phyloP scores from a whole-genome alignment of 2,329 filamentous ascomycete species.

The Thermoascus crustaceus region DNA sequence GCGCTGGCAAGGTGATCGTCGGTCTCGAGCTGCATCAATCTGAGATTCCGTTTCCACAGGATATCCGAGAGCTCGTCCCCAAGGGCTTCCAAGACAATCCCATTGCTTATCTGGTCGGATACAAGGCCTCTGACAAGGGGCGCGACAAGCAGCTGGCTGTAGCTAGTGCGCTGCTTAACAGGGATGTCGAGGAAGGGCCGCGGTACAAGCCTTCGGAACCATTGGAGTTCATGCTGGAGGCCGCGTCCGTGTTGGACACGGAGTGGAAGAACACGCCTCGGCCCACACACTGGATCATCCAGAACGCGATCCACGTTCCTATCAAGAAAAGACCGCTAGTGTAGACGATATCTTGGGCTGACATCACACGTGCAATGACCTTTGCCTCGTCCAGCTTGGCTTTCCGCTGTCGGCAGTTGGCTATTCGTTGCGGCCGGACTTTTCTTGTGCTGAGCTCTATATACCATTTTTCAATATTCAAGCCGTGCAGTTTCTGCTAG shows the following conservation, averaged over 20 bases:
- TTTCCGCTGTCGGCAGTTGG: too few species aligned
- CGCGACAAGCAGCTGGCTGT: constrained; percentile 20
- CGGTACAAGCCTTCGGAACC: constrained; percentile 15
- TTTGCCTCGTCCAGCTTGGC: too few species aligned
- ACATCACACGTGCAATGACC: too few species aligned
- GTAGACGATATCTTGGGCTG: too few species aligned
- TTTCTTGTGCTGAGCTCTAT: too few species aligned
- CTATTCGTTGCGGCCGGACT: too few species aligned
- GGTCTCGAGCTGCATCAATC: constrained; percentile 19
- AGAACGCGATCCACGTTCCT: constrained; percentile 27
- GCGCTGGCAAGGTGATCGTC: constrained; percentile 27
- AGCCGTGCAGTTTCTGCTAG: too few species aligned
- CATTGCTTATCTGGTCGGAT: constrained; percentile 17
- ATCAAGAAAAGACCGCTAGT: constrained; percentile 13
- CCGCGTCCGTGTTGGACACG: constrained; percentile 25
- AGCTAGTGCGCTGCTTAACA: constrained; percentile 18
- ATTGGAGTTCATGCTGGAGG: constrained; percentile 27
- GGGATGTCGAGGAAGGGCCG: constrained; percentile 20
- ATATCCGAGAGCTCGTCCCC: constrained; percentile 16
- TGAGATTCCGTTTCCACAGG: constrained; percentile 6
- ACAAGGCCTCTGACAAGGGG: constrained; percentile 12
- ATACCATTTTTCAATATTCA: too few species aligned
- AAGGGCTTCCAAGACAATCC: constrained; percentile 19
- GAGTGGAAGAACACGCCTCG: constrained; percentile 21
- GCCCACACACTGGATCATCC: constrained; percentile 21